Evolutionary conservation across 306 rosid species (phyloP).

Genomic region (Castanospermum australe): DNA sequence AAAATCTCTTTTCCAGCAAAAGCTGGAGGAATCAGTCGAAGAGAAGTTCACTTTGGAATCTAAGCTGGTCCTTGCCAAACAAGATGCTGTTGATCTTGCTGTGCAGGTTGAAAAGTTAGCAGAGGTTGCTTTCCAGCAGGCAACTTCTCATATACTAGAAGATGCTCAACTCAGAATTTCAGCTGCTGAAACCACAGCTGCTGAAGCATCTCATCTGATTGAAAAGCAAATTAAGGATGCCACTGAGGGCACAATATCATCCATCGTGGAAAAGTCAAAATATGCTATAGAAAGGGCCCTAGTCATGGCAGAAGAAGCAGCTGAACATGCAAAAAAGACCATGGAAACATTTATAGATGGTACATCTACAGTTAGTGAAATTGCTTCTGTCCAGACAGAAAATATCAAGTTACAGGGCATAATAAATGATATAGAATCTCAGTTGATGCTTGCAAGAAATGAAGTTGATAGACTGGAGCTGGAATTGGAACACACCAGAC

Average conservation of each 20-base stretch:
- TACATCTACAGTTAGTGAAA: constrained; percentile 47
- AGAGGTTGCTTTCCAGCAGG: constrained; percentile 74
- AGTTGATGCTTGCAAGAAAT: constrained; percentile 47
- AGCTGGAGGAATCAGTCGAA: constrained; percentile 59
- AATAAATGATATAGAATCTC: constrained; percentile 57
- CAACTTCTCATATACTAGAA: constrained; percentile 72
- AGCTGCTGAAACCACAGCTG: constrained; percentile 75
- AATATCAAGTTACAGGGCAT: constrained; percentile 56
- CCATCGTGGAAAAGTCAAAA: constrained; percentile 63
- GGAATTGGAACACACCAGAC: constrained; percentile 48
- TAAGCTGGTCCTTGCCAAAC: constrained; percentile 69
- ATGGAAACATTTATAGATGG: constrained; percentile 43
- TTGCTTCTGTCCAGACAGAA: constrained; percentile 52
- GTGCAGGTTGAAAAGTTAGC: constrained; percentile 80
- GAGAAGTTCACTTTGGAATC: constrained; percentile 63
- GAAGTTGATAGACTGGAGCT: constrained; percentile 56
- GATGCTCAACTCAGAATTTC: constrained; percentile 69
- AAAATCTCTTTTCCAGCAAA: constrained; percentile 54
- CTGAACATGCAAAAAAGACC: constrained; percentile 47
- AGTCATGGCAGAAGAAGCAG: constrained; percentile 59
- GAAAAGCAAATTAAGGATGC: constrained; percentile 67
- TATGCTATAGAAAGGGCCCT: constrained; percentile 64
- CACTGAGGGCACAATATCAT: constrained; percentile 58
- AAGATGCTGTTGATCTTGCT: constrained; percentile 75
- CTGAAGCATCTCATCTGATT: constrained; percentile 59